Base-by-base conservation (phyloP, 23 red algal species). In the Porphyridium purpureum region DNA sequence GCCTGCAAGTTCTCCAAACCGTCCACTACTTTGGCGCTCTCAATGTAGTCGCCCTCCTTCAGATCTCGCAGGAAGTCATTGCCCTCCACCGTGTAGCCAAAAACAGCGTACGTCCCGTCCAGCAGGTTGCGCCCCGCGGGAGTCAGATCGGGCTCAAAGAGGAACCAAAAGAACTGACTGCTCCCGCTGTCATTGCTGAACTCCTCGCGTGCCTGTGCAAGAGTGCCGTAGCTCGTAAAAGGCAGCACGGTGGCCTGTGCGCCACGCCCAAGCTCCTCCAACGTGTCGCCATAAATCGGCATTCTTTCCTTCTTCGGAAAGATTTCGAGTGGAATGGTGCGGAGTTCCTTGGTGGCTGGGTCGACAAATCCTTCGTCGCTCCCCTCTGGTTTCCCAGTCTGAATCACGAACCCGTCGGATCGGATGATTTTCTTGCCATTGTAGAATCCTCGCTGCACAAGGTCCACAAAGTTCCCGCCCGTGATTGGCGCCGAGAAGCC, bases 81-180 rank as follows among this genome's bases (percentile, higher is more conserved):
- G 6, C 88, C 88, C 35, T 76, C 38, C 7, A 67, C 68, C 6
- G 74, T 81, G 49, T 94, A 94, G 3, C 88, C 88, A 58, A 94
- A 84, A 17, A 84, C 67, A 25, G 88, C 70, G 53, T 74, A 94
- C 20, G 62, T 60, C 33, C 88, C 88, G 44, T 94, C 88, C 38
- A 94, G 68, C 27, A 94, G 47, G 38, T 94, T 94, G 9, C 88
- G 59, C 33, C 88, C 88, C 7, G 88, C 88, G 7, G 88, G 88
- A 14, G 88, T 94, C 50, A 94, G 58, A 44, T 94, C 88, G 29
- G 88, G 88, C 34, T 94, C 88, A 53, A 94, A 94, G 2, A 94
- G 71, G 40, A 94, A 84, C 88, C 88, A 94, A 69, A 94, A 94
- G 54, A 84, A 85, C 58, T 94, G 88, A 24, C 67, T 75, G 29